These are phyloP conservation scores for Leccinellum rugosiceps DNA, from an alignment of 768 basidiomycete species.

Conservation along the genomic window DNA sequence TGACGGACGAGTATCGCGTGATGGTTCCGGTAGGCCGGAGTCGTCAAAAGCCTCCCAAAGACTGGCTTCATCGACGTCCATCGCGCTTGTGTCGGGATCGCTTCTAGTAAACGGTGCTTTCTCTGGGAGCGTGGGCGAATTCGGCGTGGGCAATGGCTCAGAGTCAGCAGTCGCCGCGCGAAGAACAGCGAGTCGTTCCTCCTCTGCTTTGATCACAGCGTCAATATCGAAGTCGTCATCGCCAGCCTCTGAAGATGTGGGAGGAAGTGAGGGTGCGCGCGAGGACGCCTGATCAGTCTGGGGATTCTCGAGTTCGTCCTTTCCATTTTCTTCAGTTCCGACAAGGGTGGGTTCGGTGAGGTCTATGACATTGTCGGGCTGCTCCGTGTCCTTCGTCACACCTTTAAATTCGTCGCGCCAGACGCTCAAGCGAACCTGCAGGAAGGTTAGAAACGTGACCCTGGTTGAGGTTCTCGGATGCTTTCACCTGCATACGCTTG, in stretches of 20 bases:
- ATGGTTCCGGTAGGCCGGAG: not conserved
- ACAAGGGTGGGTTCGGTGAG: constrained; percentile 27
- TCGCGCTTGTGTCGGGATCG: constrained; percentile 4
- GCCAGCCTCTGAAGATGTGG: constrained; percentile 39
- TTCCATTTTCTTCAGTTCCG: constrained; percentile 23
- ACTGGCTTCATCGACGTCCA: constrained; percentile 39
- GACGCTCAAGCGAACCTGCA: constrained; percentile 67
- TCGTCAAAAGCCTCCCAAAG: constrained; percentile 33
- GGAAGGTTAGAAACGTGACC: constrained; percentile 2
- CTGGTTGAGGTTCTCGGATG: not conserved
- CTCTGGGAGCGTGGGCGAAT: constrained; percentile 2
- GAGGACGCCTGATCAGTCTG: constrained; percentile 33
- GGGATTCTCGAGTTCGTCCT: constrained; percentile 9
- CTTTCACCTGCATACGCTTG: constrained; percentile 75
- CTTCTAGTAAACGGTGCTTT: constrained; percentile 8
- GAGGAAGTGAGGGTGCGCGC: constrained; percentile 38
- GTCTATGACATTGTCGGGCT: constrained; percentile 27
- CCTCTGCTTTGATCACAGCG: constrained; percentile 46
- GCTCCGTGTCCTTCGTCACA: constrained; percentile 34
- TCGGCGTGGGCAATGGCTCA: not conserved
- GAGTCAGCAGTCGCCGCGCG: constrained; percentile 12
- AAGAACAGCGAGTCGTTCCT: constrained; percentile 30
- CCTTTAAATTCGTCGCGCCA: constrained; percentile 72
- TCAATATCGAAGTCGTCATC: constrained; percentile 54
- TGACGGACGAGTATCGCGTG: not conserved